Base-by-base conservation (phyloP, 1,284 basidiomycete species). In the Cryptococcus sp. region DNA sequence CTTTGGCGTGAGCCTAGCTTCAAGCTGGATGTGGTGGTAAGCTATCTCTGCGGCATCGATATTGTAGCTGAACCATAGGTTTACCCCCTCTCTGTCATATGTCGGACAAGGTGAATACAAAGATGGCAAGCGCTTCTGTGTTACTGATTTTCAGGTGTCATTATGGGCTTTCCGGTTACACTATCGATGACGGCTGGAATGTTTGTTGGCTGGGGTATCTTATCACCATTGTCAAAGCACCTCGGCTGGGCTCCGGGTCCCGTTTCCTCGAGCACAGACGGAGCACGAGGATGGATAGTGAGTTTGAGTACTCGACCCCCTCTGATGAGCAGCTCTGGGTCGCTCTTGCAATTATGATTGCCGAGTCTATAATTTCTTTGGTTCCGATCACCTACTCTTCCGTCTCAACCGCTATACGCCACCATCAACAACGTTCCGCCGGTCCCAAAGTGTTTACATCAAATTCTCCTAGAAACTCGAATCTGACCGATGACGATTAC, bases 131-230 rank as follows among this genome's bases (percentile, higher is more conserved):
- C n/a, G 22, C 19, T 23, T 2, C 39, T 21, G 32, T 23, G 44
- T 24, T 44, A 18, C 34, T 53, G 18, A 65, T 64, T 43, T 59
- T 53, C 61, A 86, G 88, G 92, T 4, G 92, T 98, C 59, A 98
- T 98, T 69, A 98, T 98, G 94, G 93, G 93, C 3, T 87, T 94
- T 60, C 88, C 91, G 0, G 96, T 91, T 0, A 93, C 91, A 0
- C 68, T 94, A 24, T 89, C 88, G 67, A 97, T 98, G 93, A 92
- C 87, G 61, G 71, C 91, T 49, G 92, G 93, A 34, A 96, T 96
- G 87, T 61, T 98, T n/a, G 84, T 90, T 1, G 93, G 93, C 13
- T 98, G 94, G 93, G 91, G 83, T 2, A 76, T 98, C 22, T 79
- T 98, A 19, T 91, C 90, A 0, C 93, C 93, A 0, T 67, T 97